phyloP scores from a whole-genome alignment of 305 asterid genomes.

The Solanum aculeatissimum region DNA sequence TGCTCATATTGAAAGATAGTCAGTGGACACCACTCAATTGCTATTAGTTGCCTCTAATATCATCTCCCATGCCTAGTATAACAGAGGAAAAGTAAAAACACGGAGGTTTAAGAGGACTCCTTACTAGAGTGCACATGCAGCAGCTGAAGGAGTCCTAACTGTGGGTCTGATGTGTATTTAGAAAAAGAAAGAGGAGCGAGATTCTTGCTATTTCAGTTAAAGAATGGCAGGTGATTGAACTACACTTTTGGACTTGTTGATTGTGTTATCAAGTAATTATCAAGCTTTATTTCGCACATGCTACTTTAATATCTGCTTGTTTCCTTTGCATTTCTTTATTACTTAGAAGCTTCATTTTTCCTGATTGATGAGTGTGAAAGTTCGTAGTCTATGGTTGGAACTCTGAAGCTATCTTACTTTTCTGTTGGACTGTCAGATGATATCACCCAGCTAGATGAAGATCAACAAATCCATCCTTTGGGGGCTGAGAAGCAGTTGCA shows the following conservation, averaged over 20 bases:
- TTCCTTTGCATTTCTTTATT: neutral
- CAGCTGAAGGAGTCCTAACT: neutral
- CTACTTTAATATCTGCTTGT: neutral
- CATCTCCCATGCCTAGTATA: neutral
- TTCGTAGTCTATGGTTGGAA: neutral
- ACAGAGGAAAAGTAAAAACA: neutral
- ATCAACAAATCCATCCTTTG: constrained; percentile 11
- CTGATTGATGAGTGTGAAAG: neutral
- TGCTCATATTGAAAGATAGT: neutral
- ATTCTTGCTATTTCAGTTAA: neutral
- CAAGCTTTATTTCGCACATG: neutral
- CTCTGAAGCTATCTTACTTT: constrained; percentile 18
- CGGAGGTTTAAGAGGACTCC: neutral
- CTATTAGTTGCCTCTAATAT: neutral
- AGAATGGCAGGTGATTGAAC: neutral
- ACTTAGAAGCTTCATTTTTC: neutral
- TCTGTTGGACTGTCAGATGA: constrained; percentile 56
- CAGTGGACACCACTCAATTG: neutral
- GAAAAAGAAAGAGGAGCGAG: neutral
- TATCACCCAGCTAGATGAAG: constrained; percentile 64
- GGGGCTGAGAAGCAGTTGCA: constrained; percentile 10
- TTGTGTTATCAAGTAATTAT: neutral
- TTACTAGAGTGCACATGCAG: neutral
- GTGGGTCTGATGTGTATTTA: neutral
- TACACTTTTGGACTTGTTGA: neutral